These are phyloP conservation scores for Daucus carota DNA, from an alignment of 129 eudicot species.

Conservation along the genomic window DNA sequence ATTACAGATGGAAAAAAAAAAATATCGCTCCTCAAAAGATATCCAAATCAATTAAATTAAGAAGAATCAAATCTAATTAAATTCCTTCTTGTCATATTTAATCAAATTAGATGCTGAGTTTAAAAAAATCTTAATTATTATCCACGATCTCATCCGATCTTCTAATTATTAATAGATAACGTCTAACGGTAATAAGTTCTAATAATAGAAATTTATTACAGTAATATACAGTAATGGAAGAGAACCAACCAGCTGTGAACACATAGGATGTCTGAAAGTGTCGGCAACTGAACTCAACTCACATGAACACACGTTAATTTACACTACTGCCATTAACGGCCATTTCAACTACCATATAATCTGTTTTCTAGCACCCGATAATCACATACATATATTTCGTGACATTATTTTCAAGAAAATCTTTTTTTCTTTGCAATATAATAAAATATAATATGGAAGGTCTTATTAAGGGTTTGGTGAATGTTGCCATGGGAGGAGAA, in stretches of 20 bases:
- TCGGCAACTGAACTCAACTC: background rate
- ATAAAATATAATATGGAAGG: constrained; percentile 53
- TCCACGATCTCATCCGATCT: too few relatives aligned
- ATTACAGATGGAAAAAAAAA: too few relatives aligned
- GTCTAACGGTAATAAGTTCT: too few relatives aligned
- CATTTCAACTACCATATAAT: constrained; percentile 3
- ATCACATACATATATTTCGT: background rate
- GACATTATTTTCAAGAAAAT: background rate
- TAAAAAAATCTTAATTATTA: too few relatives aligned
- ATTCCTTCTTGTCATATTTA: too few relatives aligned
- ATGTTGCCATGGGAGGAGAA: constrained; percentile 53
- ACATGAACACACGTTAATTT: background rate
- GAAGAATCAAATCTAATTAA: too few relatives aligned
- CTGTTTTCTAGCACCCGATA: background rate
- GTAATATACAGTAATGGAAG: background rate
- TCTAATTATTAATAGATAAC: too few relatives aligned
- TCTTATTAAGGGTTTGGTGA: constrained; percentile 55
- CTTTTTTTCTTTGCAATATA: background rate
- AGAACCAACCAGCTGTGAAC: background rate
- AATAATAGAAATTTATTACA: too few relatives aligned
- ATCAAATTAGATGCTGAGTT: too few relatives aligned
- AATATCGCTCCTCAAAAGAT: too few relatives aligned
- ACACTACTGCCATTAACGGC: constrained; percentile 16
- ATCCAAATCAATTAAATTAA: too few relatives aligned
- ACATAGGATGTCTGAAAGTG: background rate